phyloP scores from a whole-genome alignment of 169 alveolate genomes.

The Plasmodium yoelii region DNA sequence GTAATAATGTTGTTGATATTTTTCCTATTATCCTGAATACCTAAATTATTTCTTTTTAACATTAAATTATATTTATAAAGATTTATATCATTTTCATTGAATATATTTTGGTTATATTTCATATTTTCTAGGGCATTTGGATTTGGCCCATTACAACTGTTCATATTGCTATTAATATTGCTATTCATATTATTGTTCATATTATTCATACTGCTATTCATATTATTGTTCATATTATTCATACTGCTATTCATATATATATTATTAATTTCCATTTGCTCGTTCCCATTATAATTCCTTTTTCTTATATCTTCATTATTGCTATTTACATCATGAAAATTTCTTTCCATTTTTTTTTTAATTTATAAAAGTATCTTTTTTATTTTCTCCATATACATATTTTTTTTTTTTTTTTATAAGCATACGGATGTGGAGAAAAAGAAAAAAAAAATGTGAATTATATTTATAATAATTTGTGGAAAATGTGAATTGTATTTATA shows the following conservation, averaged over 20 bases:
- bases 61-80: conserved; percentile 29
- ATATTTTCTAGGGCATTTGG: neutral
- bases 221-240: too few relatives aligned
- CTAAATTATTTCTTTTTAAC: conserved; percentile 6
- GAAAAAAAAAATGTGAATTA: too few relatives aligned
- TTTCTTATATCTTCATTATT: conserved; percentile 21
- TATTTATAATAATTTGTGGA: too few relatives aligned
- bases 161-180: neutral
- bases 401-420: neutral
- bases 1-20: neutral
- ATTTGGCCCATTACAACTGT: neutral
- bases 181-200: too few relatives aligned
- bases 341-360: conserved; percentile 30
- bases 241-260: conserved; percentile 11
- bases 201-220: too few relatives aligned
- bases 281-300: conserved; percentile 2
- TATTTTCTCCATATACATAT: neutral
- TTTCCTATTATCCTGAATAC: neutral
- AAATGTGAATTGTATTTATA: too few relatives aligned
- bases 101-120: conserved; percentile 18
- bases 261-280: conserved; percentile 31
- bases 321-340: conserved; percentile 7
- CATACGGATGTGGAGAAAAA: neutral
- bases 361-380: neutral
- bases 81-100: conserved; percentile 4